A percentile compares a stretch with the other conserved stretches of the same genome.
Evolutionary conservation across 257 asterid species (phyloP).

Genomic region (Solanum chmielewskii): DNA sequence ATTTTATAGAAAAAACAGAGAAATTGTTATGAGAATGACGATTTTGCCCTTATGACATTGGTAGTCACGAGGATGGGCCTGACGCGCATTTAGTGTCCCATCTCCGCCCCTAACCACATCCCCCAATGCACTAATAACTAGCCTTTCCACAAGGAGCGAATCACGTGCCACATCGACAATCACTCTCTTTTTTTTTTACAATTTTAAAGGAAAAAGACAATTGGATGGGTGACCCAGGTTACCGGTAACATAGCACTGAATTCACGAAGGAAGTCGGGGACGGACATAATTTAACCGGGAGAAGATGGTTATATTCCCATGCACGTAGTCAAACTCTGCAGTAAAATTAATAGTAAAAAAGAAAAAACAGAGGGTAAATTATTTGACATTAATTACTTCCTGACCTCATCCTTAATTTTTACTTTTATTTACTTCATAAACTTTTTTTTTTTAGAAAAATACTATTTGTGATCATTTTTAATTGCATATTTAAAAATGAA

Average conservation of each 20-base stretch:
- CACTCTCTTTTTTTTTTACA: background rate
- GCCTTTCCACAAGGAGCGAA: conserved; percentile 3
- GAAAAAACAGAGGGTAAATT: conserved; percentile 1
- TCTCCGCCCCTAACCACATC: conserved; percentile 10
- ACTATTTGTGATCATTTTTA: too few species aligned
- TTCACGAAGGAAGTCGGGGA: background rate
- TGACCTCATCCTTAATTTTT: background rate
- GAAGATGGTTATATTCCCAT: background rate
- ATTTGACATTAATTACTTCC: conserved; percentile 20
- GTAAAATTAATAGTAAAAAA: background rate
- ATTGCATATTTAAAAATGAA: too few species aligned
- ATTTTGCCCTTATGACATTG: conserved; percentile 9
- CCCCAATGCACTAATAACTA: background rate
- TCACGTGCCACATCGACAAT: conserved; percentile 30
- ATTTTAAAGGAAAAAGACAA: background rate
- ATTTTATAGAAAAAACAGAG: background rate
- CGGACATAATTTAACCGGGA: conserved; percentile 28
- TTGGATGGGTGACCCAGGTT: background rate
- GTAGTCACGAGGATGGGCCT: conserved; percentile 34
- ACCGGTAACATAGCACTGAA: conserved; percentile 3
- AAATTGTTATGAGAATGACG: background rate
- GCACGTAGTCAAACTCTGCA: background rate
- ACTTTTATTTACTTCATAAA: background rate
- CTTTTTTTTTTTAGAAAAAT: background rate
- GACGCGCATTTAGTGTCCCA: conserved; percentile 37